phyloP scores from a whole-genome alignment of 495 filamentous ascomycete species.

The Penicillium angulare region DNA sequence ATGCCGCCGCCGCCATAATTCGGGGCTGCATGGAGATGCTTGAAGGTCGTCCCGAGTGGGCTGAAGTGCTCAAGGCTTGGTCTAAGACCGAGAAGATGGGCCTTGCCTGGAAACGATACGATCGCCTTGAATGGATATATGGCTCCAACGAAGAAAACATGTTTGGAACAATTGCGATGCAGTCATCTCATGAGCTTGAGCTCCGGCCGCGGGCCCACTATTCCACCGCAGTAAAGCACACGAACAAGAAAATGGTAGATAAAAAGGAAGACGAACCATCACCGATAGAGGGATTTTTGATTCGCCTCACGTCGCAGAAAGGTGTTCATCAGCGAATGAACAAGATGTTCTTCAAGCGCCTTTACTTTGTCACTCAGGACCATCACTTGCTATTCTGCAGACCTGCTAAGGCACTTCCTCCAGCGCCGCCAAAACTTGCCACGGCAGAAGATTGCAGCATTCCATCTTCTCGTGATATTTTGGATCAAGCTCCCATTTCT shows the following conservation, averaged over 20 bases:
- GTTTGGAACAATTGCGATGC: slow-evolving; percentile 74
- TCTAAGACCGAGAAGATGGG: slow-evolving; percentile 62
- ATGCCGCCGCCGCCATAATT: slow-evolving; percentile 56
- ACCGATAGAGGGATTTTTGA: slow-evolving; percentile 70
- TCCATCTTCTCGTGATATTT: slow-evolving; percentile 56
- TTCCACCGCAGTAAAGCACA: slow-evolving; percentile 48
- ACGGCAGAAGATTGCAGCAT: slow-evolving; percentile 38
- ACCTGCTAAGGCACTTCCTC: slow-evolving; percentile 63
- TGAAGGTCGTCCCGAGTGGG: slow-evolving; percentile 58
- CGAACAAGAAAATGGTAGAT: slow-evolving; percentile 31
- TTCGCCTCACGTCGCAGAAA: slow-evolving; percentile 65
- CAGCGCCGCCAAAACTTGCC: slow-evolving; percentile 59
- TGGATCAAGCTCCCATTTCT: slow-evolving; percentile 57
- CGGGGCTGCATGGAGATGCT: slow-evolving; percentile 59
- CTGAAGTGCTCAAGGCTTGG: slow-evolving; percentile 61
- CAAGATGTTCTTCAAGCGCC: slow-evolving; percentile 65
- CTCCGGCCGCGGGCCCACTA: slow-evolving; percentile 71
- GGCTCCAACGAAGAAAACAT: slow-evolving; percentile 69
- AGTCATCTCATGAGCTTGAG: slow-evolving; percentile 71
- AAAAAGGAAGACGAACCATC: slow-evolving; percentile 55
- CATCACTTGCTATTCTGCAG: slow-evolving; percentile 65
- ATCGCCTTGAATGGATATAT: slow-evolving; percentile 73
- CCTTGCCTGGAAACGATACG: slow-evolving; percentile 74
- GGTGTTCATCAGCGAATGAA: slow-evolving; percentile 60
- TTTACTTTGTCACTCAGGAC: slow-evolving; percentile 71